Conservation (phyloP, 208 protist genomes). For the Strigomonas galati region DNA sequence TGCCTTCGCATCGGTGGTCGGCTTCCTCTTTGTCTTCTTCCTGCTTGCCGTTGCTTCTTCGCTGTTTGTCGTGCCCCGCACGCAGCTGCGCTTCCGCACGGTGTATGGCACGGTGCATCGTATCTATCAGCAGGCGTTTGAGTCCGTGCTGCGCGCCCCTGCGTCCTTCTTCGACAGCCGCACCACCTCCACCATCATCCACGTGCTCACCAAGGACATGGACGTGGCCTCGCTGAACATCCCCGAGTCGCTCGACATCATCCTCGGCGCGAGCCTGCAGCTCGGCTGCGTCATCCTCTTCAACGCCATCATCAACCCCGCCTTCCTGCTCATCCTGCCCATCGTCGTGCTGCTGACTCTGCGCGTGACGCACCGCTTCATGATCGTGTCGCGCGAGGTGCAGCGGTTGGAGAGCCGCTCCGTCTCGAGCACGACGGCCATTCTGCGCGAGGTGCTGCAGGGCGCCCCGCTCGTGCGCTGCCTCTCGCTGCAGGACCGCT, state of each 20-base stretch:
- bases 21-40: slow-evolving; percentile 21
- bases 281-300: slow-evolving; percentile 38
- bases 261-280: slow-evolving; percentile 41
- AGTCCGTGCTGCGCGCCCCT: slow-evolving; percentile 40
- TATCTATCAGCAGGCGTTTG: slow-evolving; percentile 39
- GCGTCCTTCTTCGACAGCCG: slow-evolving; percentile 51
- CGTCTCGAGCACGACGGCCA: slow-evolving; percentile 35
- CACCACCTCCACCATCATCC: slow-evolving; percentile 31
- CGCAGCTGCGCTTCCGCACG: slow-evolving; percentile 27
- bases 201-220: slow-evolving; percentile 48
- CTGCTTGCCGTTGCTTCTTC: slow-evolving; percentile 18
- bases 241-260: slow-evolving; percentile 33
- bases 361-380: slow-evolving; percentile 39
- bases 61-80: slow-evolving; percentile 31
- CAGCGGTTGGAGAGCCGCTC: slow-evolving; percentile 53
- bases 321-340: slow-evolving; percentile 54
- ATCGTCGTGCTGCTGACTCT: slow-evolving; percentile 40
- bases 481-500: slow-evolving; percentile 46
- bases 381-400: slow-evolving; percentile 45
- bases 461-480: slow-evolving; percentile 54
- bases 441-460: slow-evolving; percentile 52
- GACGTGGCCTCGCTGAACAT: slow-evolving; percentile 38
- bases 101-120: slow-evolving; percentile 41
- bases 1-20: not conserved
- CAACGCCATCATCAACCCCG: slow-evolving; percentile 46